Evolutionary conservation across 257 asterid species (phyloP), one percentile per base, ranked within the genome.

Genomic region (Lavandula angustifolia): DNA sequence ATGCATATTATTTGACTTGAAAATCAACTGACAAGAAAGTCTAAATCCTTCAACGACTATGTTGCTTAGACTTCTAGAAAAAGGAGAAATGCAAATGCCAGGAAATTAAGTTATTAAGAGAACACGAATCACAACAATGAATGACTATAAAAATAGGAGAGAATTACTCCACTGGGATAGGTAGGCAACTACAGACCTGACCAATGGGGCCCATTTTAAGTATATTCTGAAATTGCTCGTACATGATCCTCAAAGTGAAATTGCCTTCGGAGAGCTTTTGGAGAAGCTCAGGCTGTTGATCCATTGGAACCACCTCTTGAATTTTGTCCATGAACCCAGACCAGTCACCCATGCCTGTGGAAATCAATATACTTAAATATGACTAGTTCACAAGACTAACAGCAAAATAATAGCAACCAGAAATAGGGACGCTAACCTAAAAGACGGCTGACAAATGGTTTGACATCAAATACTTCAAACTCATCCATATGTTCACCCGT

Each of bases 401-500:
- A 55, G 48, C 55, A 62, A 62, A 42, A 52, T 2, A 29, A 40
- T 44, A 55, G 44, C 38, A 43, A 47, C 55, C 7, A 49, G 31
- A 10, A 10, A 52, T 43, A 62, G 22, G 54, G 68, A 68, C 44
- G 27, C 85, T 31, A 53, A 94, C 99, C 99, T 84, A 90, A 77
- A 69, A 94, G 88, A 54, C 96, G 96, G 84, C 96, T 94, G 63
- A 94, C 99, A 76, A 94, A 94, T 62, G 99, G 97, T 71, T 94
- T 86, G 53, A 87, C 96, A 64, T 94, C 99, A 79, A 94, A 94
- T 60, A 86, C 85, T 82, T 94, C 97, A 64, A 94, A 87, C 73
- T 94, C 99, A 13, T 94, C 92, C 97, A 94, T 94, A 75, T 90
- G 99, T 75, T 94, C 97, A 71, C 99, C 98, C 8, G 96, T 89